Evolutionary conservation across 2,329 filamentous ascomycete genomes (phyloP).

Genomic region (Microdochium bolleyi): DNA sequence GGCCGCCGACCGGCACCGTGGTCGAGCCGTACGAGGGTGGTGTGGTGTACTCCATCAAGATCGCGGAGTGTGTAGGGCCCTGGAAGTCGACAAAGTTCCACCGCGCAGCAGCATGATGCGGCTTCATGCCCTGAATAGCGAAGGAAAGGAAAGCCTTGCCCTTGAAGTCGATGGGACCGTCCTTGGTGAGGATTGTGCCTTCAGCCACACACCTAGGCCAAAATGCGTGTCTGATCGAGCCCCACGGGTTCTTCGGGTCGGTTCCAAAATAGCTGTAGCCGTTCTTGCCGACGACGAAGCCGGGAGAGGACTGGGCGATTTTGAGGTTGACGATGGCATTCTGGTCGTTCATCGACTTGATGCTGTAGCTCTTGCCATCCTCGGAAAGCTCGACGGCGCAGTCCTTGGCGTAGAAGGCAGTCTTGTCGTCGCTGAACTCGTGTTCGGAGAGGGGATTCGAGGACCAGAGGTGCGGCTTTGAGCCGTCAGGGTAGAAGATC

Average conservation of each 20-base stretch:
- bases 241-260: constrained; percentile 81
- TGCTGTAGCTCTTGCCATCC: constrained; percentile 72
- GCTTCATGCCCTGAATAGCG: constrained; percentile 97
- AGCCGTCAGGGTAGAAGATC: constrained; percentile 70
- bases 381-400: constrained; percentile 79
- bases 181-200: constrained; percentile 76
- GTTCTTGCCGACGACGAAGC: constrained; percentile 77
- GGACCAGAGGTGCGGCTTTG: constrained; percentile 74
- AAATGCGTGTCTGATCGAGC: constrained; percentile 83
- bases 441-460: constrained; percentile 71
- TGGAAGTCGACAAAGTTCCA: constrained; percentile 97
- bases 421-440: constrained; percentile 77
- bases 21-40: constrained; percentile 88
- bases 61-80: constrained; percentile 73
- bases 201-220: constrained; percentile 83
- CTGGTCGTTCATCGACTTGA: constrained; percentile 84
- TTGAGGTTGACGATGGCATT: constrained; percentile 79
- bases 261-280: constrained; percentile 83
- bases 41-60: constrained; percentile 95
- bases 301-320: constrained; percentile 66
- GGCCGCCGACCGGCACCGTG: constrained; percentile 71
- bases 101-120: constrained; percentile 82
- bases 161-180: constrained; percentile 73
- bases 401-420: constrained; percentile 78
- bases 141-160: constrained; percentile 75